Percentiles rank a stretch among this genome's conserved stretches.
Conservation (phyloP, 805 yeast species). For the Candida maesae region DNA sequence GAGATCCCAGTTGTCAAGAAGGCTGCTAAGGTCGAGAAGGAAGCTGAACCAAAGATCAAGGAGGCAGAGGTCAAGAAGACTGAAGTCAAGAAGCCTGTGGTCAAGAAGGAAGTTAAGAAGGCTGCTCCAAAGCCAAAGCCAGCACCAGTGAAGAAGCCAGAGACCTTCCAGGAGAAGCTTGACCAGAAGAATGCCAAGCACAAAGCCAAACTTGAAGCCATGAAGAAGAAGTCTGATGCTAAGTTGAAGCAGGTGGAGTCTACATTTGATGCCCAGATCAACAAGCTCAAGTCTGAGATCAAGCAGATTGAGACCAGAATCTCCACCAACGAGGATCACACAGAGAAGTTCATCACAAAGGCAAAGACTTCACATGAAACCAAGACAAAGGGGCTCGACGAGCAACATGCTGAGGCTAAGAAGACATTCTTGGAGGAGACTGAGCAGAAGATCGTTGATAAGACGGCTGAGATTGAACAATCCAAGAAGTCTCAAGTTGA, state of each 20-base stretch:
- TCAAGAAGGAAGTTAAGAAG: background rate
- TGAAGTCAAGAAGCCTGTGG: background rate
- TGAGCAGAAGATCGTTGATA: conserved; percentile 18
- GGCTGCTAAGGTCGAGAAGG: background rate
- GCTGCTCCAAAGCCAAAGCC: conserved; percentile 6
- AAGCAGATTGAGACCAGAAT: conserved; percentile 20
- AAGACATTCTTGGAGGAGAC: conserved; percentile 21
- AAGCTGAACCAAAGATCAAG: conserved; percentile 31
- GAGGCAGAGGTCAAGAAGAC: background rate
- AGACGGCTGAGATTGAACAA: conserved; percentile 21
- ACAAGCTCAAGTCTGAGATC: conserved; percentile 23
- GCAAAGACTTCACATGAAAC: conserved; percentile 18
- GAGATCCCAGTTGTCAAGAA: conserved; percentile 10
- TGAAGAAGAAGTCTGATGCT: conserved; percentile 18
- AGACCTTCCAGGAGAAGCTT: conserved; percentile 22
- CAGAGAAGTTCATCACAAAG: conserved; percentile 15
- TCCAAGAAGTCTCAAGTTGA: conserved; percentile 20
- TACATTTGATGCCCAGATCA: conserved; percentile 21
- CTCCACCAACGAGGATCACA: conserved; percentile 10
- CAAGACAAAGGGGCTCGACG: conserved; percentile 18
- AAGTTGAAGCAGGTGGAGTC: conserved; percentile 19
- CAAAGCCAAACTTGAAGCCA: conserved; percentile 10
- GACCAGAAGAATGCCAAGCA: conserved; percentile 19
- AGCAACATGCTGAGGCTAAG: conserved; percentile 24
- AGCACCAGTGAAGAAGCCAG: conserved; percentile 13